These are phyloP conservation scores for Trichophaea hybrida DNA, from an alignment of 2,329 filamentous ascomycete species.

Conservation along the genomic window DNA sequence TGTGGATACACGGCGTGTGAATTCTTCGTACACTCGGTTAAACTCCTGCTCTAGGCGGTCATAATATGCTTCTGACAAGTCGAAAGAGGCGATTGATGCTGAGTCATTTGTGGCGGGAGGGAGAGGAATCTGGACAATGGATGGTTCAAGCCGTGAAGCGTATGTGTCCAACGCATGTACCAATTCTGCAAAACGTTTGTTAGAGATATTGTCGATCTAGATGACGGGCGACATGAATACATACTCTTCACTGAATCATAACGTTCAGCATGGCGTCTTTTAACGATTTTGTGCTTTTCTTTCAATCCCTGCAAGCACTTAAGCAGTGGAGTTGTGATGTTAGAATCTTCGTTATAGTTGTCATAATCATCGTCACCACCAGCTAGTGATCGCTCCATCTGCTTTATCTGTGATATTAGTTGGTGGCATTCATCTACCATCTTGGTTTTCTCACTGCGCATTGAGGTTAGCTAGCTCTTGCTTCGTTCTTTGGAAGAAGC, in stretches of 20 bases:
- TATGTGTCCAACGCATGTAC: conserved; percentile 90
- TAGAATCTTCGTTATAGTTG: conserved; percentile 36
- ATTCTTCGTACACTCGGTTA: conserved; percentile 90
- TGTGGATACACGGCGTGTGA: conserved; percentile 62
- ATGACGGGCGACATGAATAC: conserved; percentile 29
- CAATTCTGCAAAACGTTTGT: conserved; percentile 47
- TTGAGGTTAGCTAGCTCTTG: conserved; percentile 4
- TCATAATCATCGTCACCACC: conserved; percentile 44
- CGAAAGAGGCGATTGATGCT: conserved; percentile 61
- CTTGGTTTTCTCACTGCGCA: conserved; percentile 61
- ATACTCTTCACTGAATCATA: conserved; percentile 91
- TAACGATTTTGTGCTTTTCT: conserved; percentile 70
- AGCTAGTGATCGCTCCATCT: conserved; percentile 78
- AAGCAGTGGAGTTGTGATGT: conserved; percentile 66
- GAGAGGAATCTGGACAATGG: conserved; percentile 71
- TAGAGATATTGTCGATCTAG: not conserved
- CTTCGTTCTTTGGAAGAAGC: not conserved
- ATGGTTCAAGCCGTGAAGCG: conserved; percentile 82
- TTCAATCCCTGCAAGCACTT: conserved; percentile 66
- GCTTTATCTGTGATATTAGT: conserved; percentile 70
- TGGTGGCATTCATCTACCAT: conserved; percentile 80
- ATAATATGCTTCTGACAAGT: conserved; percentile 82
- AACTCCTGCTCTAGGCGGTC: conserved; percentile 80
- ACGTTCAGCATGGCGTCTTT: conserved; percentile 72
- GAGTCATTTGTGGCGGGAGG: conserved; percentile 69